Conservation (phyloP, 257 asterid species). For the Gynochthodes officinalis region DNA sequence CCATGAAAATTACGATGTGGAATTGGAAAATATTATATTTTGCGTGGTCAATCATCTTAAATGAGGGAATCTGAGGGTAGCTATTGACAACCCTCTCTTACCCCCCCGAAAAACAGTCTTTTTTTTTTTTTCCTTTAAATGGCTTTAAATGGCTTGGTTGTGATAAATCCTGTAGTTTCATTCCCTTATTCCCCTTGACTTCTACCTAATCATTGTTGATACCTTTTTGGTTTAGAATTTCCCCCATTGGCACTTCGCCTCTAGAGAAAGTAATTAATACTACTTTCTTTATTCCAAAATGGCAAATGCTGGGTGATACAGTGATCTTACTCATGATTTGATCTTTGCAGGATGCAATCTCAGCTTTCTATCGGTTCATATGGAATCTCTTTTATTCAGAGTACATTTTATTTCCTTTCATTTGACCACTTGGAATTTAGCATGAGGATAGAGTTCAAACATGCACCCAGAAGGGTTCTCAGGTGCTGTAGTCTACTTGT, state of each 20-base stretch:
- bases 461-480: slow-evolving; percentile 6
- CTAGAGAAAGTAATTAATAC: neutral
- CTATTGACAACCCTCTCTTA: neutral
- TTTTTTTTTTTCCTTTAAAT: too few relatives aligned
- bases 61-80: neutral
- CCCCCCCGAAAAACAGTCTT: too few relatives aligned
- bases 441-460: slow-evolving; percentile 24
- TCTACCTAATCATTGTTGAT: too few relatives aligned
- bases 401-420: slow-evolving; percentile 80
- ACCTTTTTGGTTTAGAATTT: too few relatives aligned
- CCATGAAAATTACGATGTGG: neutral
- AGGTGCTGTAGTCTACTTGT: neutral
- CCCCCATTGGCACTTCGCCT: neutral
- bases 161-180: neutral
- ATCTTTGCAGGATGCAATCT: slow-evolving; percentile 80
- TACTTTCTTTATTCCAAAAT: neutral
- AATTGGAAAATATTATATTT: neutral
- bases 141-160: neutral
- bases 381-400: slow-evolving; percentile 95
- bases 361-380: slow-evolving; percentile 71
- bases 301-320: neutral
- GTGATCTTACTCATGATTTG: neutral
- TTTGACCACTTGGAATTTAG: slow-evolving; percentile 35
- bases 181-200: neutral
- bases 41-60: neutral